Base-by-base conservation (phyloP, 768 basidiomycete genomes). In the Antrodiella citrinella region DNA sequence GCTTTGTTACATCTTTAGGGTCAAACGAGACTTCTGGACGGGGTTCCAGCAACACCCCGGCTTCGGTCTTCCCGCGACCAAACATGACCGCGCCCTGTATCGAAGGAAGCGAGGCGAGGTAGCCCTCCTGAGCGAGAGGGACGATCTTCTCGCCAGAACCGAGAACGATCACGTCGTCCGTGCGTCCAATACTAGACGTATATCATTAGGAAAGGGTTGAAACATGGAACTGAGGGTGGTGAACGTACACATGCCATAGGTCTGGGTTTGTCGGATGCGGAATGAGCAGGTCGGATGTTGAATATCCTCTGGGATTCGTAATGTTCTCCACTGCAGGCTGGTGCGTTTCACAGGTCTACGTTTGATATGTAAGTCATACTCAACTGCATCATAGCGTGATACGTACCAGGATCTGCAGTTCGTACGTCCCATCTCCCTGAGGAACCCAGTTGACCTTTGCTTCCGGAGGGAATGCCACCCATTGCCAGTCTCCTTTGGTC, bases 161-260 rank as follows among this genome's bases (percentile, higher is more conserved):
- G 19, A 55, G 51, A 54, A 72, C 65, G 49, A 75, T 72, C 49
- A 72, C 72, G 47, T 76, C 74, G 51, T 76, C 73, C 18, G 50
- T 52, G 15, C 71, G 59, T 7, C 71, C 72, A 47, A 54, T 51
- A 23, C 63, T 54, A 56, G 4, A 15, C 15, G 23, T 15, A 21
- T 26, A n/a, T n/a, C n/a, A n/a, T n/a, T n/a, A 24, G 4, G n/a
- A 15, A 7, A 15, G 7, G 41, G 19, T 18, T 9, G 21, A 43
- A 19, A 18, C 30, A 9, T 43, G n/a, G 41, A 43, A 19, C 35
- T 38, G 15, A 35, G 30, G 30, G 30, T 7, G 30, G 30, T 7
- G 10, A n/a, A 22, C 58, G 12, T 45, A 59, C 52, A 79, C 57
- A 43, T 55, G 65, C 57, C 57, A 60, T 5, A 60, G 45, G 2